These are phyloP conservation scores for Lactarius trivialis DNA, from an alignment of 768 basidiomycete species.

Conservation along the genomic window DNA sequence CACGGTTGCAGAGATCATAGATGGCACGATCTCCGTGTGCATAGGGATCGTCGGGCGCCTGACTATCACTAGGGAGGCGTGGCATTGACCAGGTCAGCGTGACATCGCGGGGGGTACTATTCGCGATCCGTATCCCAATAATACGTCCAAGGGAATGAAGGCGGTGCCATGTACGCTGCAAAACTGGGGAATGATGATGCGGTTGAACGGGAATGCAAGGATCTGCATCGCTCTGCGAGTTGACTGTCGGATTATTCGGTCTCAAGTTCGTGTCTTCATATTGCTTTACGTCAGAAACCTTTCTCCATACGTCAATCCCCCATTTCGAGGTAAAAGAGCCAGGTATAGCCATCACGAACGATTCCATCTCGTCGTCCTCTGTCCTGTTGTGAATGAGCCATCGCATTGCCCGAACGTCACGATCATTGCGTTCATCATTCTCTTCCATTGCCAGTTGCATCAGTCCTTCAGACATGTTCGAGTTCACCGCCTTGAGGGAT, in stretches of 20 bases:
- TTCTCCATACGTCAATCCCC: background rate
- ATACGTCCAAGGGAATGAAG: background rate
- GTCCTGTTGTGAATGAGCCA: background rate
- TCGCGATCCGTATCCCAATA: background rate
- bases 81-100: background rate
- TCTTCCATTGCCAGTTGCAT: conserved; percentile 4
- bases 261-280: background rate
- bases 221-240: background rate
- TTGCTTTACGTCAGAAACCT: background rate
- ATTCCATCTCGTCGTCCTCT: background rate
- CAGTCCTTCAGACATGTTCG: background rate
- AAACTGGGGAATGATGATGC: background rate
- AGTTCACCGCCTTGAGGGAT: background rate
- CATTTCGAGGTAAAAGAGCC: background rate
- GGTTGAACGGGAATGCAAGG: background rate
- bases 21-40: background rate
- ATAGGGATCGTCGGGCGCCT: background rate
- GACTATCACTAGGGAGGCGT: background rate
- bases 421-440: background rate
- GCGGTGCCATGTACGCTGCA: background rate
- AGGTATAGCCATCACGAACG: background rate
- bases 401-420: background rate
- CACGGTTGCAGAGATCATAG: background rate
- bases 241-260: background rate
- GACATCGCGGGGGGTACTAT: background rate